Conservation (phyloP, 176 grass and related monocot genomes). For the Phoenix roebelenii region DNA sequence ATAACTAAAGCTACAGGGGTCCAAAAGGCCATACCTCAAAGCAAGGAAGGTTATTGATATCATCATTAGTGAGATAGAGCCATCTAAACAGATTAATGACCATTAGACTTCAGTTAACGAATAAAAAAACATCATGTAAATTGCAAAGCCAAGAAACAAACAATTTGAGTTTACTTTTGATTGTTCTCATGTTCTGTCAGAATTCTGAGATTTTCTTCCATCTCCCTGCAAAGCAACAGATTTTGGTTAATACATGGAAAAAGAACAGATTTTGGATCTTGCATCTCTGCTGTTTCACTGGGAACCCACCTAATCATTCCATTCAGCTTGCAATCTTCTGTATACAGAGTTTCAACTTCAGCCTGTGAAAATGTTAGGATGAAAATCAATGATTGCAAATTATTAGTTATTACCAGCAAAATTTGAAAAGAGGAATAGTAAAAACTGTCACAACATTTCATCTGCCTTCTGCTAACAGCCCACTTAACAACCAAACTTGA, state of each 20-base stretch:
- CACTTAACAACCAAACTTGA: too few relatives aligned
- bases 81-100: slow-evolving; percentile 34
- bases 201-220: slow-evolving; percentile 55
- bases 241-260: not conserved
- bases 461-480: too few relatives aligned
- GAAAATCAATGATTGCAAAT: not conserved
- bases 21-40: slow-evolving; percentile 48
- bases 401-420: not conserved
- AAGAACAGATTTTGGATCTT: too few relatives aligned
- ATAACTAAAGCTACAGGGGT: slow-evolving; percentile 1
- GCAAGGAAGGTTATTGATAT: slow-evolving; percentile 51
- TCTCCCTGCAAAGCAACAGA: slow-evolving; percentile 39
- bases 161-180: slow-evolving; percentile 41
- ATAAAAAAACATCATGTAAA: slow-evolving; percentile 3
- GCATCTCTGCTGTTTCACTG: not conserved
- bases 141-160: slow-evolving; percentile 10
- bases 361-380: slow-evolving; percentile 20
- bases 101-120: slow-evolving; percentile 9
- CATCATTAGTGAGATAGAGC: slow-evolving; percentile 58
- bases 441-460: too few relatives aligned
- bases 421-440: too few relatives aligned
- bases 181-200: slow-evolving; percentile 40
- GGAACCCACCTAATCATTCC: slow-evolving; percentile 57
- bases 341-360: slow-evolving; percentile 44
- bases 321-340: slow-evolving; percentile 61